Evolutionary conservation across 2,329 filamentous ascomycete genomes (phyloP), one percentile per base, ranked within the genome.

Genomic region (Exophiala aquamarina): DNA sequence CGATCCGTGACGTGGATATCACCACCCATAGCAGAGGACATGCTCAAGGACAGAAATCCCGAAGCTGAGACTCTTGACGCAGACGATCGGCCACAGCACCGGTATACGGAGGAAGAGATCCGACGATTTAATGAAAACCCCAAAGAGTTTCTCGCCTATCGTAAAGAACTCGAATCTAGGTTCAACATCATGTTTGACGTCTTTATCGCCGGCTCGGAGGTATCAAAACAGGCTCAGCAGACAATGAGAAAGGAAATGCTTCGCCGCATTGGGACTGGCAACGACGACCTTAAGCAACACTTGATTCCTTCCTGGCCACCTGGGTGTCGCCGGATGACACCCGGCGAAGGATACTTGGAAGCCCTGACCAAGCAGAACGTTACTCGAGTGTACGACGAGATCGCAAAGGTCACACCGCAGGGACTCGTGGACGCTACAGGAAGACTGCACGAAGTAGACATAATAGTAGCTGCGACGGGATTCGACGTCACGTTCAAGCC

Each of bases 121-220:
- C 48, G 66, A 41, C 59, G 52, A 14, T 73, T 73, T 58, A 56
- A 55, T 3, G 58, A 69, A 28, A 65, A 75, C 48, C 69, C 70
- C 2, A 63, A 67, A 28, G 64, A 69, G 38, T 67, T 68, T 46
- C 62, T 72, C 18, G 56, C 62, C 32, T 73, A 70, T 60, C 63
- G 72, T 20, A 68, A 72, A 59, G 57, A 62, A 20, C 67, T 74
- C 35, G 70, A 74, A 55, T 63, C 64, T 11, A 68, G 67, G 46
- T 68, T 72, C 45, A 73, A 73, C 57, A 62, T 60, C 8, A 52
- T 69, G 3, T 73, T 73, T 52, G 63, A 58, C 49, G 68, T 72
- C 59, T 73, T 68, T 49, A 61, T 66, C 32, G 63, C 70, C 41
- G 68, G 65, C 33, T 71, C 69, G 2, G 63, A 64, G 32, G 63